These are phyloP conservation scores for Cytidiella melzeri DNA, from an alignment of 768 basidiomycete species.

Conservation along the genomic window DNA sequence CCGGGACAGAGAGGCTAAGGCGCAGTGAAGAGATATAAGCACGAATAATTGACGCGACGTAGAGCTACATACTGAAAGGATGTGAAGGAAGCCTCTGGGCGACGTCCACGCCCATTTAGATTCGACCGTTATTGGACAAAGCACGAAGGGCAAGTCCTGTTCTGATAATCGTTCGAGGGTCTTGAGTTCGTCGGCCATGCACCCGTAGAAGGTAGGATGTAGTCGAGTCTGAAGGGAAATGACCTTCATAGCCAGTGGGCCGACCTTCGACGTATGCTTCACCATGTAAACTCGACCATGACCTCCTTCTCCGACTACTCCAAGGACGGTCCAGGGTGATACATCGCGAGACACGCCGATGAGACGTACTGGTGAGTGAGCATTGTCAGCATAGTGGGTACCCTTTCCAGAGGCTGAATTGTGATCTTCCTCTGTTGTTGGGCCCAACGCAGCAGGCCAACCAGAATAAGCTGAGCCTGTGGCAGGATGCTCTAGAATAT, in stretches of 20 bases:
- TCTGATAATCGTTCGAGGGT: constrained; percentile 9
- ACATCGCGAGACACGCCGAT: too few relatives aligned
- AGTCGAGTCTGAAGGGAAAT: constrained; percentile 7
- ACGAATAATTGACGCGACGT: background rate
- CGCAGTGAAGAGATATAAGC: background rate
- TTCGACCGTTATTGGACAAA: constrained; percentile 7
- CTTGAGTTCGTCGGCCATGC: constrained; percentile 17
- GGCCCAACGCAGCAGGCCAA: too few relatives aligned
- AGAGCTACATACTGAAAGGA: constrained; percentile 13
- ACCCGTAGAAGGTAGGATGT: constrained; percentile 8
- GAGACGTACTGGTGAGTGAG: too few relatives aligned
- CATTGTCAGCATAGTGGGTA: too few relatives aligned
- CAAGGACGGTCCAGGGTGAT: too few relatives aligned
- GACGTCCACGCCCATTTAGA: constrained; percentile 13
- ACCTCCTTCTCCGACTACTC: constrained; percentile 16
- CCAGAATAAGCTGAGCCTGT: too few relatives aligned
- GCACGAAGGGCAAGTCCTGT: constrained; percentile 10
- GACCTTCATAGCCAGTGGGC: constrained; percentile 19
- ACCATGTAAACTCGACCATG: constrained; percentile 18
- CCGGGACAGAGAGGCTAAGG: constrained; percentile 15
- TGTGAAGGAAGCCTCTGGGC: constrained; percentile 13
- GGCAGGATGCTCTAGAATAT: too few relatives aligned
- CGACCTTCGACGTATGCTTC: constrained; percentile 1
- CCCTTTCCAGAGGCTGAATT: too few relatives aligned
- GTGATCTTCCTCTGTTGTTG: too few relatives aligned